These are phyloP conservation scores for Metschnikowia drakensbergensis DNA, from an alignment of 805 yeast genomes.

Conservation along the genomic window DNA sequence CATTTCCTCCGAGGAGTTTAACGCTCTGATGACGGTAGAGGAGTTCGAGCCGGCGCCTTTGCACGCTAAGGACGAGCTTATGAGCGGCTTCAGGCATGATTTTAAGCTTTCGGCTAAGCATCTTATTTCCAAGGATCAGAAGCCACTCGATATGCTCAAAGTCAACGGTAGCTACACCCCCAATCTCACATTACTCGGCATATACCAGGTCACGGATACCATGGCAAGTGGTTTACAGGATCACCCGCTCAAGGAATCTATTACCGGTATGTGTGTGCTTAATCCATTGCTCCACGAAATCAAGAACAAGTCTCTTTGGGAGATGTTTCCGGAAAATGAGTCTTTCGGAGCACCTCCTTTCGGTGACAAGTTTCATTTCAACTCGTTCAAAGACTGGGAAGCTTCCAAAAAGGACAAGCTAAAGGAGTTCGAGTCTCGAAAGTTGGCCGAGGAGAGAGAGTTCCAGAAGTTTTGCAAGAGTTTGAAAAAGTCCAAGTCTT, in stretches of 20 bases:
- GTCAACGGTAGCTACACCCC: conserved; percentile 5
- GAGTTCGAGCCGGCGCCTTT: conserved; percentile 2
- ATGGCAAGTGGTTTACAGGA: conserved; percentile 28
- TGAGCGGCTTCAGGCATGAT: conserved; percentile 10
- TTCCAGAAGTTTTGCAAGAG: conserved; percentile 21
- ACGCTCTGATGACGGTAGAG: conserved; percentile 15
- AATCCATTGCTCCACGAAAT: conserved; percentile 34
- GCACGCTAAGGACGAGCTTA: conserved; percentile 4
- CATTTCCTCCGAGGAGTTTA: conserved; percentile 14
- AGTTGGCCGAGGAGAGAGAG: conserved; percentile 19
- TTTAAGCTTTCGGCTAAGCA: conserved; percentile 9
- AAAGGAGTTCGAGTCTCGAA: conserved; percentile 15
- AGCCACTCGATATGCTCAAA: conserved; percentile 5
- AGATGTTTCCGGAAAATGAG: conserved; percentile 32
- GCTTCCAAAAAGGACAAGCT: conserved; percentile 22
- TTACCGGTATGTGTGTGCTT: conserved; percentile 38
- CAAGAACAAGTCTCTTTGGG: conserved; percentile 40
- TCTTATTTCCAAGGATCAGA: conserved; percentile 3
- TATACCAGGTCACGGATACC: conserved; percentile 9
- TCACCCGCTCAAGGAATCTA: conserved; percentile 36
- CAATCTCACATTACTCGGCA: conserved; percentile 11
- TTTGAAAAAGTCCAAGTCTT: conserved; percentile 23
- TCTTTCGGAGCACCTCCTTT: conserved; percentile 35
- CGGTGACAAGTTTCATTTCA: conserved; percentile 21
- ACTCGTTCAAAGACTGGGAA: conserved; percentile 38